These are phyloP conservation scores for Neurospora sp. DNA, from an alignment of 495 filamentous ascomycete species.

Conservation along the genomic window DNA sequence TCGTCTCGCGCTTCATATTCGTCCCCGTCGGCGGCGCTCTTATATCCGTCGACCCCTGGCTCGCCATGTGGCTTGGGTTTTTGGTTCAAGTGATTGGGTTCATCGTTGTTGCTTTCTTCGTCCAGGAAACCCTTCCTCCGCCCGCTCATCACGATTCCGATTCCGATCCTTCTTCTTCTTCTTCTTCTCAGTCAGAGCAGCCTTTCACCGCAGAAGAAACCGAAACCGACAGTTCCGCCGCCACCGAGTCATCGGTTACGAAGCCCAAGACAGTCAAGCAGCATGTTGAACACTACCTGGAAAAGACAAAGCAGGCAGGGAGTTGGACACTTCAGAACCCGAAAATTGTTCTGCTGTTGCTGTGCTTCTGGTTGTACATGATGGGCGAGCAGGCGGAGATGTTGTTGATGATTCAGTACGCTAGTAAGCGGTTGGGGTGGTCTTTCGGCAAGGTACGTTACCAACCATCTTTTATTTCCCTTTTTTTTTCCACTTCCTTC, in stretches of 20 bases:
- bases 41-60: constrained; percentile 37
- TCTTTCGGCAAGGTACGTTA: constrained; percentile 19
- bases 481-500: no score
- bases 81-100: constrained; percentile 29
- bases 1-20: constrained; percentile 6
- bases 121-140: constrained; percentile 32
- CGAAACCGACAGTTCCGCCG: neutral
- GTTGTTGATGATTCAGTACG: constrained; percentile 37
- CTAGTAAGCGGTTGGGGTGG: constrained; percentile 44
- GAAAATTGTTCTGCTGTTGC: neutral
- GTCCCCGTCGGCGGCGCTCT: constrained; percentile 38
- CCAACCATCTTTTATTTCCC: no score
- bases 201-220: no score
- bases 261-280: neutral
- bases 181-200: neutral
- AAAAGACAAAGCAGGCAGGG: neutral
- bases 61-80: constrained; percentile 41
- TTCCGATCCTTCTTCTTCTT: neutral
- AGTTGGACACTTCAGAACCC: neutral
- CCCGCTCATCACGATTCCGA: neutral
- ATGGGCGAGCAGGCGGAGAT: constrained; percentile 4
- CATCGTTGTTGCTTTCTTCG: constrained; percentile 14
- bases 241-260: neutral
- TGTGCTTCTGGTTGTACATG: neutral
- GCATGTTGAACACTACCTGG: neutral